A percentile compares a stretch with the other conserved stretches of the same genome.
These are phyloP conservation scores for Amaranthus tricolor DNA, from an alignment of 179 eudicot species.

Conservation along the genomic window DNA sequence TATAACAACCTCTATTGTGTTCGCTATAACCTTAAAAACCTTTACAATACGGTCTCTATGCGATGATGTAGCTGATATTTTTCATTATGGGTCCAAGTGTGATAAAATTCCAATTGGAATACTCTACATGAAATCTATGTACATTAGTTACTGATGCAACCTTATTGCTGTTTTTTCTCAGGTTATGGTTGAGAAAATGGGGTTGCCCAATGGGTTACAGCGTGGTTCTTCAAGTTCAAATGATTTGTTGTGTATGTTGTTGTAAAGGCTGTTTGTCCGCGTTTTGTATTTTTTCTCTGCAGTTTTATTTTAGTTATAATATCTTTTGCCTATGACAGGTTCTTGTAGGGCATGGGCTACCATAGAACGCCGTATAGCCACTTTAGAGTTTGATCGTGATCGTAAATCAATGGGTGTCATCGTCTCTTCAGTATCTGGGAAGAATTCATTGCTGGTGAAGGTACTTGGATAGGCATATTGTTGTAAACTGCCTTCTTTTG, in stretches of 20 bases:
- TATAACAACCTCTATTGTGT: too few species aligned
- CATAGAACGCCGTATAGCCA: constrained; percentile 61
- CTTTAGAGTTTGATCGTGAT: constrained; percentile 96
- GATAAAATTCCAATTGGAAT: background rate
- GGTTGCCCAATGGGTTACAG: constrained; percentile 49
- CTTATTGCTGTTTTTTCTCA: constrained; percentile 27
- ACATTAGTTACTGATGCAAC: background rate
- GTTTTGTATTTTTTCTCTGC: background rate
- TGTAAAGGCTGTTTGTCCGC: background rate
- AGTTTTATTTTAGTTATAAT: constrained; percentile 7
- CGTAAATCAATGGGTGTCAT: constrained; percentile 97
- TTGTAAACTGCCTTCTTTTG: constrained; percentile 5
- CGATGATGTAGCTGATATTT: too few species aligned
- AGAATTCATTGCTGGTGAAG: constrained; percentile 74
- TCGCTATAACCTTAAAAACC: too few species aligned
- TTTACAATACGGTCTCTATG: background rate
- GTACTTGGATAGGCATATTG: constrained; percentile 29
- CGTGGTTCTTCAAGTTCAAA: constrained; percentile 35
- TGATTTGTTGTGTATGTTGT: constrained; percentile 49
- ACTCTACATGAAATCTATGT: background rate
- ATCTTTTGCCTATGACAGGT: constrained; percentile 32
- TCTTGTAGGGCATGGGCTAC: constrained; percentile 65
- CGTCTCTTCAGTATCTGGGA: constrained; percentile 61
- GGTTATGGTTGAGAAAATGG: constrained; percentile 93
- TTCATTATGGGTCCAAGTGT: background rate